phyloP scores from a whole-genome alignment of 257 asterid genomes.

The Vinca minor region DNA sequence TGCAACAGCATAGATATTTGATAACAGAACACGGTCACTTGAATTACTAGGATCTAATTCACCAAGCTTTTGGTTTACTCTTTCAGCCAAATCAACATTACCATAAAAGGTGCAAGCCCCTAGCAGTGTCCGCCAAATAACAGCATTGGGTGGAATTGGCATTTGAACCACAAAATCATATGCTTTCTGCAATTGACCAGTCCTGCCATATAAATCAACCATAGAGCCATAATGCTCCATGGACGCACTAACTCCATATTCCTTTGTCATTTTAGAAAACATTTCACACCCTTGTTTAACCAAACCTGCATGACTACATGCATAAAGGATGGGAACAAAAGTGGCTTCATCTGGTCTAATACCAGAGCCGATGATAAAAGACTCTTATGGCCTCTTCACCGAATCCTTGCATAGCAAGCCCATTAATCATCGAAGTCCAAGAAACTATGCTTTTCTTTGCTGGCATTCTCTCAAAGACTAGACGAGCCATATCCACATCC shows the following conservation, averaged over 20 bases:
- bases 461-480: constrained; percentile 54
- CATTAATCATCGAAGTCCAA: constrained; percentile 73
- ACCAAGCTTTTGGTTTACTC: constrained; percentile 46
- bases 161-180: constrained; percentile 50
- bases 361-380: constrained; percentile 44
- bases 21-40: constrained; percentile 61
- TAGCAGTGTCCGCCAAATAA: constrained; percentile 84
- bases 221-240: constrained; percentile 90
- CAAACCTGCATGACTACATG: constrained; percentile 86
- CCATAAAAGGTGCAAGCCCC: constrained; percentile 82
- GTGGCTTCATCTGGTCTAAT: constrained; percentile 53
- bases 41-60: constrained; percentile 59
- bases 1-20: constrained; percentile 67
- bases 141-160: constrained; percentile 59
- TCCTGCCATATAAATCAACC: constrained; percentile 82
- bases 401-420: constrained; percentile 72
- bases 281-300: constrained; percentile 45
- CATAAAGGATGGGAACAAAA: constrained; percentile 56
- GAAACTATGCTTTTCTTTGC: constrained; percentile 53
- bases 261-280: constrained; percentile 48
- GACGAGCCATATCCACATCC: constrained; percentile 54
- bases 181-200: constrained; percentile 59
- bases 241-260: constrained; percentile 44
- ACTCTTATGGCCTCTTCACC: constrained; percentile 58
- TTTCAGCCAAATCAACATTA: constrained; percentile 55